A percentile compares a stretch with the other conserved stretches of the same genome.
Evolutionary conservation across 2,329 filamentous ascomycete genomes (phyloP).

Genomic region (Colletotrichum tanaceti): DNA sequence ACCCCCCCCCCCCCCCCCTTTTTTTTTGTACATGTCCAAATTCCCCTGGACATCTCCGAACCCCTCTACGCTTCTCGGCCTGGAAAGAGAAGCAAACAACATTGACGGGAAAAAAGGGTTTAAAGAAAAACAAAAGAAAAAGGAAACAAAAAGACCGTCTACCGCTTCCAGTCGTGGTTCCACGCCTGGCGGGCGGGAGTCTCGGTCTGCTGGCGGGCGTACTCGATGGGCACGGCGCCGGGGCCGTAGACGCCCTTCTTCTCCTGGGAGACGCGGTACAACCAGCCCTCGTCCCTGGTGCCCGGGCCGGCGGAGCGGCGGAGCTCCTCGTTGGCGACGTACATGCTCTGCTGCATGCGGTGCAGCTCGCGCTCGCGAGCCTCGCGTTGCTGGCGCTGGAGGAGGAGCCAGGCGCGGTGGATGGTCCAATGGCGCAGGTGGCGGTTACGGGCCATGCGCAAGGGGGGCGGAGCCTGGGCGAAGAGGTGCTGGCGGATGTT

Average conservation of each 20-base stretch:
- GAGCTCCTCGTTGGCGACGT: slow-evolving; percentile 86
- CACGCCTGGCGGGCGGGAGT: slow-evolving; percentile 82
- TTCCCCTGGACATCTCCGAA: too few species aligned
- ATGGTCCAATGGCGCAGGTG: slow-evolving; percentile 98
- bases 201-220: slow-evolving; percentile 86
- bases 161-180: slow-evolving; percentile 91
- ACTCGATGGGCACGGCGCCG: slow-evolving; percentile 88
- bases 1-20: too few species aligned
- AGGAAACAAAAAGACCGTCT: slow-evolving; percentile 30
- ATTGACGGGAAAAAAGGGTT: not conserved
- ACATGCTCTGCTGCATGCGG: slow-evolving; percentile 85
- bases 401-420: slow-evolving; percentile 92
- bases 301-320: slow-evolving; percentile 69
- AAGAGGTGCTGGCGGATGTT: slow-evolving; percentile 62
- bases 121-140: not conserved
- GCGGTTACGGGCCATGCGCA: slow-evolving; percentile 89
- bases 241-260: slow-evolving; percentile 85
- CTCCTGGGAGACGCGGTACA: slow-evolving; percentile 90
- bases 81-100: too few species aligned
- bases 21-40: not conserved
- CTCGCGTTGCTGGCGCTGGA: slow-evolving; percentile 75
- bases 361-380: slow-evolving; percentile 77
- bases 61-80: too few species aligned
- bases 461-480: slow-evolving; percentile 69
- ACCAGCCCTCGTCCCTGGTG: slow-evolving; percentile 70